These are phyloP conservation scores for Colletotrichum sp. DNA, from an alignment of 2,329 filamentous ascomycete genomes.

Conservation along the genomic window DNA sequence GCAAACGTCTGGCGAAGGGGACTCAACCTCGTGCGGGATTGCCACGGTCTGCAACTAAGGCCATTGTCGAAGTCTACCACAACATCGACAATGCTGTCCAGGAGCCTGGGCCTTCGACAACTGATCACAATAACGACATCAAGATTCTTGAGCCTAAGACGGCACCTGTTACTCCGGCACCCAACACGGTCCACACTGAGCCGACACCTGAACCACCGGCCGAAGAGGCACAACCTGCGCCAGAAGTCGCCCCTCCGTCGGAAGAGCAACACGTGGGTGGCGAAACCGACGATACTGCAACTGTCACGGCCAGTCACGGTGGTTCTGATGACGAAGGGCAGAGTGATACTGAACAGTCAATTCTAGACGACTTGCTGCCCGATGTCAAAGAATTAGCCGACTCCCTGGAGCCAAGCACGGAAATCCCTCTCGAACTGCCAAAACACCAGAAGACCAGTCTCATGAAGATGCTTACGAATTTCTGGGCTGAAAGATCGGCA, in stretches of 20 bases:
- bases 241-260: conserved; percentile 1
- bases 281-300: conserved; percentile 38
- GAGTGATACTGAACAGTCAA: conserved; percentile 75
- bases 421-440: conserved; percentile 75
- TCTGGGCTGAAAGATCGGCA: conserved; percentile 97
- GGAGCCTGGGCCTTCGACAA: conserved; percentile 72
- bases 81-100: conserved; percentile 93
- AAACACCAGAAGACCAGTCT: conserved; percentile 93
- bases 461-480: conserved; percentile 95
- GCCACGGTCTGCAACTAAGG: conserved; percentile 90
- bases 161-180: conserved; percentile 7
- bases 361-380: conserved; percentile 71
- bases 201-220: conserved; percentile 21
- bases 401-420: conserved; percentile 64
- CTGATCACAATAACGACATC: conserved; percentile 35
- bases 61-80: conserved; percentile 94
- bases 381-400: conserved; percentile 68
- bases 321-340: conserved; percentile 72
- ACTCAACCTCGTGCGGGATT: conserved; percentile 77
- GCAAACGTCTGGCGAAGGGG: conserved; percentile 77
- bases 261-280: conserved; percentile 21
- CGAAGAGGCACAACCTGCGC: background rate
- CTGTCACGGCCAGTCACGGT: conserved; percentile 57
- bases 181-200: conserved; percentile 9
- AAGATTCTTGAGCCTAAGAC: conserved; percentile 16